Evolutionary conservation across 306 rosid species (phyloP).

Genomic region (Vicia sativa): DNA sequence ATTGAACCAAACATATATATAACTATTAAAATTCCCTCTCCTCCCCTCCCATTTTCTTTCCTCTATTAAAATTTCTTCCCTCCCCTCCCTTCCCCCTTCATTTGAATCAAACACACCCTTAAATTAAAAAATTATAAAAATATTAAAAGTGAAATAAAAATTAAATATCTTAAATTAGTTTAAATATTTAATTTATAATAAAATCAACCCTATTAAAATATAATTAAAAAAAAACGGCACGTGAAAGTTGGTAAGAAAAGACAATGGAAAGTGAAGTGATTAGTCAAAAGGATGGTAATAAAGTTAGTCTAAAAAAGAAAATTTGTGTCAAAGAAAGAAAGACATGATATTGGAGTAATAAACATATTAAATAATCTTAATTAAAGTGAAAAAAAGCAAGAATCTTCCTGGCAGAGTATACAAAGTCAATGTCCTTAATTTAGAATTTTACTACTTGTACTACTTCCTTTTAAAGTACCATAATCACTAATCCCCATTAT

Average conservation of each 20-base stretch:
- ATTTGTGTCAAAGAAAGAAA: constrained; percentile 1
- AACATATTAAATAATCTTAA: constrained; percentile 2
- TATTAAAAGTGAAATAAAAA: too few species aligned
- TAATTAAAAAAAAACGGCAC: constrained; percentile 14
- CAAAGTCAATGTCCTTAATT: constrained; percentile 49
- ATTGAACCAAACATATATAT: too few species aligned
- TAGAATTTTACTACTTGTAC: constrained; percentile 40
- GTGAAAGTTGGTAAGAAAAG: constrained; percentile 30
- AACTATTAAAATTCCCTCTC: too few species aligned
- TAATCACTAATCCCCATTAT: constrained; percentile 30
- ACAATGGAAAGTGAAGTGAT: not conserved
- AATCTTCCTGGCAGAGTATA: not conserved
- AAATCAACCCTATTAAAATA: not conserved
- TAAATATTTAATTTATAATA: not conserved
- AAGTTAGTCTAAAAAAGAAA: not conserved
- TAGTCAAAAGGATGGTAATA: constrained; percentile 39
- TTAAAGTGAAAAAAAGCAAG: constrained; percentile 1
- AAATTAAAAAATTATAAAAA: too few species aligned
- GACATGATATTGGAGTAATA: not conserved
- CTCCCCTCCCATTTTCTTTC: too few species aligned
- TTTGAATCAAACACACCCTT: too few species aligned
- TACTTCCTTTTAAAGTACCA: constrained; percentile 42
- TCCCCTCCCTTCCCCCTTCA: too few species aligned
- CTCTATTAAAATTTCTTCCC: too few species aligned
- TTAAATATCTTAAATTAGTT: not conserved